Percentiles rank a stretch among this genome's conserved stretches.
phyloP scores from a whole-genome alignment of 2,329 filamentous ascomycete genomes.

The Metarhizium album region DNA sequence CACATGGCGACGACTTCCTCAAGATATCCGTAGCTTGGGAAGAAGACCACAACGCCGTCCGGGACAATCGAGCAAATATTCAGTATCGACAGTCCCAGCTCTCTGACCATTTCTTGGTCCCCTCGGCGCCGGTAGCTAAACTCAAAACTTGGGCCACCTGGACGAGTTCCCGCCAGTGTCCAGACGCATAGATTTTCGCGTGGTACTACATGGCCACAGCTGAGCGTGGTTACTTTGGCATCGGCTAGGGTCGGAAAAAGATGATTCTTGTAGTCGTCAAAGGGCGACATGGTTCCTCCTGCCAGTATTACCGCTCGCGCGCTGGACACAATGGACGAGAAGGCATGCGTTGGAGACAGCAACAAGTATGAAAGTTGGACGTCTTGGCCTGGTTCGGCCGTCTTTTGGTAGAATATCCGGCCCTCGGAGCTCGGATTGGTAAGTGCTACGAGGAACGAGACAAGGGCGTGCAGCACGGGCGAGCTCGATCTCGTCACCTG shows the following conservation, averaged over 20 bases:
- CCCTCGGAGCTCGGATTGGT: slow-evolving; percentile 74
- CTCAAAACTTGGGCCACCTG: slow-evolving; percentile 51
- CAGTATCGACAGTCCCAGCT: slow-evolving; percentile 64
- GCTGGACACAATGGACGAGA: slow-evolving; percentile 74
- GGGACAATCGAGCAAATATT: slow-evolving; percentile 65
- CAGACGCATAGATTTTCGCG: slow-evolving; percentile 68
- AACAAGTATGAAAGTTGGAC: slow-evolving; percentile 73
- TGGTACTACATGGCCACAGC: slow-evolving; percentile 91
- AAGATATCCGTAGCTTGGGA: slow-evolving; percentile 88
- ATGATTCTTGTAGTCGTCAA: slow-evolving; percentile 79
- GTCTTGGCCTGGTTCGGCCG: slow-evolving; percentile 24
- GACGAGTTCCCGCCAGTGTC: slow-evolving; percentile 43
- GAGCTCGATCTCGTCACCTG: slow-evolving; percentile 18
- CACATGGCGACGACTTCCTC: slow-evolving; percentile 59
- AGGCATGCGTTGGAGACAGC: slow-evolving; percentile 83
- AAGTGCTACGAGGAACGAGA: slow-evolving; percentile 62
- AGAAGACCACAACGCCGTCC: slow-evolving; percentile 88
- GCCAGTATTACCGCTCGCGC: slow-evolving; percentile 83
- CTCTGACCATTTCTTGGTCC: slow-evolving; percentile 56
- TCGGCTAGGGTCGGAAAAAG: slow-evolving; percentile 65
- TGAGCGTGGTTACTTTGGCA: slow-evolving; percentile 63
- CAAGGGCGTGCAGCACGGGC: slow-evolving; percentile 44
- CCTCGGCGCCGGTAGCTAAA: slow-evolving; percentile 77
- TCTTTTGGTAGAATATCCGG: slow-evolving; percentile 51
- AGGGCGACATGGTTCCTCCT: slow-evolving; percentile 95